Percentiles rank a stretch among this genome's conserved stretches.
phyloP scores from a whole-genome alignment of 805 yeast species.

The Starmerella geochares region DNA sequence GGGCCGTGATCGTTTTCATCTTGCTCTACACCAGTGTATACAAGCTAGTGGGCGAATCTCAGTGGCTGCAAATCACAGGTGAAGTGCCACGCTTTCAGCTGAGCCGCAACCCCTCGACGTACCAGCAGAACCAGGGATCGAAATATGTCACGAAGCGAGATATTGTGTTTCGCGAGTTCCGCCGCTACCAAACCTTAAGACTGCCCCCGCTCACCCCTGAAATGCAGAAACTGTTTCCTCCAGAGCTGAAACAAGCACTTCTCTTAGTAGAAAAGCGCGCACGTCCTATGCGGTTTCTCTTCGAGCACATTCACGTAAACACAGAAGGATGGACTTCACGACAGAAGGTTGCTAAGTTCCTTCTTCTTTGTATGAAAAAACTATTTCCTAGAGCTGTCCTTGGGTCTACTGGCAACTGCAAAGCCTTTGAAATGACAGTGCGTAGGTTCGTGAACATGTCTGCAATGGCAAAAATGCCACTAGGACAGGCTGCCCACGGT shows the following conservation, averaged over 20 bases:
- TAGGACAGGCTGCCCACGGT: conserved; percentile 27
- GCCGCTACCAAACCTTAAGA: not conserved
- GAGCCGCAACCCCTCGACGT: not conserved
- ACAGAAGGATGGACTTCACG: conserved; percentile 7
- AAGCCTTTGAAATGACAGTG: not conserved
- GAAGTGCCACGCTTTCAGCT: not conserved
- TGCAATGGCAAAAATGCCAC: not conserved
- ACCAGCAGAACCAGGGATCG: not conserved
- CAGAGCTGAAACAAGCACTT: not conserved
- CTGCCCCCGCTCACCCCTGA: not conserved
- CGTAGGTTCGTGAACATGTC: conserved; percentile 8
- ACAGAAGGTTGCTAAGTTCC: not conserved
- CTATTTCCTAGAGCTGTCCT: conserved; percentile 4
- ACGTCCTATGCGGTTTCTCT: conserved; percentile 1
- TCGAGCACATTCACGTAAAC: not conserved
- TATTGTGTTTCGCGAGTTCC: not conserved
- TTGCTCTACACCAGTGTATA: conserved; percentile 10
- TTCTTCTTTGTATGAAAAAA: not conserved
- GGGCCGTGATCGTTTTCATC: conserved; percentile 6
- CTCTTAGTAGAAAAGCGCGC: not conserved
- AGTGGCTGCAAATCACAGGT: conserved; percentile 4
- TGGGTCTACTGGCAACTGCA: conserved; percentile 5
- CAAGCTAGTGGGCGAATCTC: conserved; percentile 1
- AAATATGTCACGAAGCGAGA: not conserved
- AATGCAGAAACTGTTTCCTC: not conserved